Percentiles rank a stretch among this genome's conserved stretches.
Evolutionary conservation across 805 yeast genomes (phyloP).

Genomic region (Yarrowia alimentaria): DNA sequence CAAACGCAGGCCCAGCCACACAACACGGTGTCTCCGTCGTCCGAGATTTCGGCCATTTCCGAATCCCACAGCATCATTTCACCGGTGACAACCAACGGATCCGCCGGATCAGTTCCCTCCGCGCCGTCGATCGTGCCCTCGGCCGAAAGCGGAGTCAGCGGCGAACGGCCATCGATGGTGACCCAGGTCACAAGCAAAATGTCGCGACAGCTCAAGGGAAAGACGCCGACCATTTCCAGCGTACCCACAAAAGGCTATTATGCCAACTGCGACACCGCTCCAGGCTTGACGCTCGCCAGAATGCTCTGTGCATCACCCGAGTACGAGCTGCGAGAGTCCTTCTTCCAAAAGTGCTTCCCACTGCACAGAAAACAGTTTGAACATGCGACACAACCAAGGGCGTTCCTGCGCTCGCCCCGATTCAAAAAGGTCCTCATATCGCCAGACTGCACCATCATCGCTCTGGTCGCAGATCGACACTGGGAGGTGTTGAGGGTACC

Average conservation of each 20-base stretch:
- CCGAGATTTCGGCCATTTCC: not conserved
- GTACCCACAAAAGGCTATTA: not conserved
- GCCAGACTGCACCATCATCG: conserved; percentile 63
- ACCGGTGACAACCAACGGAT: conserved; percentile 8
- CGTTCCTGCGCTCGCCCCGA: conserved; percentile 50
- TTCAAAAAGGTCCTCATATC: conserved; percentile 49
- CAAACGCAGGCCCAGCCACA: not conserved
- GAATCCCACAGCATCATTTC: conserved; percentile 1
- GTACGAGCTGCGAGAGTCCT: conserved; percentile 37
- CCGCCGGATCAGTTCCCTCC: not conserved
- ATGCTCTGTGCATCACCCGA: conserved; percentile 3
- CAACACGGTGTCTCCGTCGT: not conserved
- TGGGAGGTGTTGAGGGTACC: conserved; percentile 71
- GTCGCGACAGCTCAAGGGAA: conserved; percentile 2
- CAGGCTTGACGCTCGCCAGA: conserved; percentile 3
- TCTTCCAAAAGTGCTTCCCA: conserved; percentile 80
- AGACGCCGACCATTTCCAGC: not conserved
- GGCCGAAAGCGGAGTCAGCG: too few species aligned
- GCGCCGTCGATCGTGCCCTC: not conserved
- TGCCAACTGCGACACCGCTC: conserved; percentile 6
- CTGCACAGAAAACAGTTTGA: conserved; percentile 63
- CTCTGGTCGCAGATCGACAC: conserved; percentile 59
- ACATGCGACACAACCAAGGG: conserved; percentile 52
- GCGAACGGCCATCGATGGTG: not conserved
- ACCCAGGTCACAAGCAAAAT: not conserved